phyloP scores from a whole-genome alignment of 2,329 filamentous ascomycete genomes.

The Endoconidiophora laricicola region DNA sequence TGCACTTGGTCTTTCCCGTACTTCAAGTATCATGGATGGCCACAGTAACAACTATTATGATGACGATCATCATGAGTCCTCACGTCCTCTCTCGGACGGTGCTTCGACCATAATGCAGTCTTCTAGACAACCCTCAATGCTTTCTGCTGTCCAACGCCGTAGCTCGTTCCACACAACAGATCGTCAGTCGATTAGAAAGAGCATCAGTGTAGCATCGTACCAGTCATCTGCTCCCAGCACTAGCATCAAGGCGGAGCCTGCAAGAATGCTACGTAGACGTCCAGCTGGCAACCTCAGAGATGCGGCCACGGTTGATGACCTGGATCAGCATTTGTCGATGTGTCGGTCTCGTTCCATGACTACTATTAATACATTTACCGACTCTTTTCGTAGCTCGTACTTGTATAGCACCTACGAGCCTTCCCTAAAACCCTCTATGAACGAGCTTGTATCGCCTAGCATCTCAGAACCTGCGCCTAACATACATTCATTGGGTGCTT shows the following conservation, averaged over 20 bases:
- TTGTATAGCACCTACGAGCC: slow-evolving; percentile 23
- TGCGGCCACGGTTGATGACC: slow-evolving; percentile 46
- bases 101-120: slow-evolving; percentile 9
- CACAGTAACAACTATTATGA: not conserved
- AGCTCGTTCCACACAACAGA: slow-evolving; percentile 44
- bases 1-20: not conserved
- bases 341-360: slow-evolving; percentile 32
- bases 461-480: slow-evolving; percentile 25
- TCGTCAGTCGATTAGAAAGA: slow-evolving; percentile 35
- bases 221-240: slow-evolving; percentile 14
- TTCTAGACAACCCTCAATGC: slow-evolving; percentile 1
- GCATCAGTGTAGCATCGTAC: slow-evolving; percentile 2
- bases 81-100: slow-evolving; percentile 1
- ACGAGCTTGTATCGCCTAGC: slow-evolving; percentile 27
- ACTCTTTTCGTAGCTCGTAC: slow-evolving; percentile 40
- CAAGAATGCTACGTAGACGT: slow-evolving; percentile 49
- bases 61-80: not conserved
- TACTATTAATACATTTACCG: slow-evolving; percentile 43
- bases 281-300: slow-evolving; percentile 62
- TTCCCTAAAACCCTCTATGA: slow-evolving; percentile 18
- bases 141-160: slow-evolving; percentile 30
- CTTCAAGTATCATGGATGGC: not conserved
- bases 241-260: slow-evolving; percentile 28
- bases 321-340: slow-evolving; percentile 23
- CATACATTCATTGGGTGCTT: slow-evolving; percentile 40